Base-by-base conservation (phyloP, 2,329 filamentous ascomycete species). In the Hansfordia pulvinata region DNA sequence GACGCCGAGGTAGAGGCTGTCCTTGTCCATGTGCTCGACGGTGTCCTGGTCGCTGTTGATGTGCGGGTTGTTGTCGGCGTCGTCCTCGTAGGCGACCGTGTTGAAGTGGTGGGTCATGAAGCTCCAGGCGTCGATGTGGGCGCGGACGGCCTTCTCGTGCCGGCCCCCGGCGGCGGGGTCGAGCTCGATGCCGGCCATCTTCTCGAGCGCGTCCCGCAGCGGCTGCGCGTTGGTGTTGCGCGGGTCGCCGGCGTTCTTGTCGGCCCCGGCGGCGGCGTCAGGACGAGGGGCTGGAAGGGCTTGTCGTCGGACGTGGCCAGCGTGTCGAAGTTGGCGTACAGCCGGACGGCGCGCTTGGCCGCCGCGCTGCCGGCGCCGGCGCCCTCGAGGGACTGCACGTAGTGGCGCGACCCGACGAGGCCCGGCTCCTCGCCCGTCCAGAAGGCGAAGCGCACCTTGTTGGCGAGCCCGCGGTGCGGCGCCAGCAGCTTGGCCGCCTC, bases 291-390 rank as follows among this genome's bases (percentile, higher is more conserved):
- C 1, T 68, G 68, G 33, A 62, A 70, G 35, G 60, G 58, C 21
- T 58, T 44, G 10, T 54, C 61, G 26, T 62, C 39, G 14, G 40
- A 30, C 28, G 32, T 34, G 46, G 65, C 64, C 41, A 72, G 66
- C 71, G 75, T 76, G 49, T 76, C 70, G 35, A 71, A 73, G 47
- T 76, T 69, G 30, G 75, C 57, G 42, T 72, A 69, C 1, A 73
- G 57, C 5, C 61, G 55, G 36, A 76, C 64, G 45, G 70, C 69
- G 22, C 55, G 56, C 33, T 72, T 68, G 2, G 47, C 44, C 2
- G 52, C 42, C n/a, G 50, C 34, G 7, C 64, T 45, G 40, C 67
- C 62, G 1, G 49, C 44, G 20, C 62, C 54, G 26, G 45, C 37
- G 9, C 53, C 21, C 40, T 54, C 53, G 35, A 58, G 35, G 20